Conservation (phyloP, 805 yeast species). For the Yamadazyma takamatsuzukensis region DNA sequence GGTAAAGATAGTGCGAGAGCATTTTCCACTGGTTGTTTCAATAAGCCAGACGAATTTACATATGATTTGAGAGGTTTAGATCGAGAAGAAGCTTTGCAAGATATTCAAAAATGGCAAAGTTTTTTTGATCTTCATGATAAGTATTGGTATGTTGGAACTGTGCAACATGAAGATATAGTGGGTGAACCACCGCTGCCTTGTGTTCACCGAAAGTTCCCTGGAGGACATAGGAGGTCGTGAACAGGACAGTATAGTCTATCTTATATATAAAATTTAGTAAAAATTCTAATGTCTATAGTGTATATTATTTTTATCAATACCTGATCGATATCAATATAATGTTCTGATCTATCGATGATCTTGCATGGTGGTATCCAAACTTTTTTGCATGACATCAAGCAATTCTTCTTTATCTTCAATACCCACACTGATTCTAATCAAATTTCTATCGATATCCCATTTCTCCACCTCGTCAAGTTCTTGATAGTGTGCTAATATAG, state of each 20-base stretch:
- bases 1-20: slow-evolving; percentile 71
- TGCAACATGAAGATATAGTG: slow-evolving; percentile 39
- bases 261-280: not conserved
- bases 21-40: slow-evolving; percentile 67
- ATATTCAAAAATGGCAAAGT: slow-evolving; percentile 49
- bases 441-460: slow-evolving; percentile 78
- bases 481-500: slow-evolving; percentile 78
- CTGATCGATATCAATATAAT: not conserved
- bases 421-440: slow-evolving; percentile 83
- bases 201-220: slow-evolving; percentile 23
- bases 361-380: slow-evolving; percentile 35
- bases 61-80: slow-evolving; percentile 64
- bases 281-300: too few relatives aligned
- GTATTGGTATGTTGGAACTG: slow-evolving; percentile 65
- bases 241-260: too few relatives aligned
- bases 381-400: slow-evolving; percentile 44
- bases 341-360: slow-evolving; percentile 29
- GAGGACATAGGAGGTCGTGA: slow-evolving; percentile 1
- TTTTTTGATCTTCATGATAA: slow-evolving; percentile 43
- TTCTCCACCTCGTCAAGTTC: slow-evolving; percentile 76
- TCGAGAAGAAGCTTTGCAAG: slow-evolving; percentile 30
- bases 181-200: slow-evolving; percentile 56
- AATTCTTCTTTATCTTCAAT: slow-evolving; percentile 68
- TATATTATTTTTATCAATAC: not conserved
- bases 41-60: slow-evolving; percentile 51